Base-by-base conservation (phyloP, 2,329 filamentous ascomycete species). In the Penicillium sp. region DNA sequence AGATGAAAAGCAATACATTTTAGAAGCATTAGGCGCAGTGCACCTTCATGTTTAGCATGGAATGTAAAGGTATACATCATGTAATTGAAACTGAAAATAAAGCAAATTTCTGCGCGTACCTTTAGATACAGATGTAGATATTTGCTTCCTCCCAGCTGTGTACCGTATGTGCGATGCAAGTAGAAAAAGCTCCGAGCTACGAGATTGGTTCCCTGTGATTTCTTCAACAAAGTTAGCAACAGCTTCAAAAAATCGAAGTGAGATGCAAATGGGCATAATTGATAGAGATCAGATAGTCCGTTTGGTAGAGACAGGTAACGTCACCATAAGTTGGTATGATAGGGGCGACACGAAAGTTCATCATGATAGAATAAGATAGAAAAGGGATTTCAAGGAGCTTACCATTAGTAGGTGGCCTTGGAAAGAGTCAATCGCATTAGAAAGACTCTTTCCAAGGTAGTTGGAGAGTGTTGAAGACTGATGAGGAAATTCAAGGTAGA, bases 1-100 rank as follows among this genome's bases (percentile, higher is more conserved):
- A 82, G 79, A 81, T 81, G 79, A 81, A 81, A 80, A 81, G 76
- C 75, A 76, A 74, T 78, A 80, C 77, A 77, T 75, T 66, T 73
- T 66, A 71, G 72, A 79, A 77, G 71, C 78, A 80, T 74, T 65
- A 74, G 74, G 67, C 67, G 64, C 65, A 64, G 57, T 56, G 56
- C 67, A 69, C 71, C 77, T 77, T 81, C 77, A 80, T 78, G 72
- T 69, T 81, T 82, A 82, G 79, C 79, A 82, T 81, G 78, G 78
- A 81, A 80, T 79, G 76, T 78, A 70, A 49, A 66, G 57, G 53
- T 68, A 71, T 69, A 72, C 76, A 80, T 81, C 78, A 80, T 72
- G 67, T 64, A 65, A 66, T 49, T 44, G 37, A 33, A 29, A 45
- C 27, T 47, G 38, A 42, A 47, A 37, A 46, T 44, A 51, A 59